Conservation (phyloP, 768 basidiomycete genomes). For the Terana coerulea region DNA sequence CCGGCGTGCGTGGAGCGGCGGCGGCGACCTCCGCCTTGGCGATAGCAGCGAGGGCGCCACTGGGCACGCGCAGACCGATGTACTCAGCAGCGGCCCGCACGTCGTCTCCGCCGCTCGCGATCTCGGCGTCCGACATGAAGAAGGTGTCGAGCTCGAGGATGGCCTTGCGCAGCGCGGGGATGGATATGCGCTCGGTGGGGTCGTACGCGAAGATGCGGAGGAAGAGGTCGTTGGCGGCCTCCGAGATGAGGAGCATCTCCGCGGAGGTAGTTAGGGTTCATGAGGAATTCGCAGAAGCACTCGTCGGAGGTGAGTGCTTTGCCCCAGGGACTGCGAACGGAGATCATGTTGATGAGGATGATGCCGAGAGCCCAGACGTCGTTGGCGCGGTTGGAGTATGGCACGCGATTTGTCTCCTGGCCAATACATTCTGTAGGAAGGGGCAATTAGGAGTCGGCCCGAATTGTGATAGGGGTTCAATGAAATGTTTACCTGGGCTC, state of each 20-base stretch:
- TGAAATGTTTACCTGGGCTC: conserved; percentile 25
- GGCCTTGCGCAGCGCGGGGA: conserved; percentile 54
- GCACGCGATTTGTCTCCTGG: conserved; percentile 15
- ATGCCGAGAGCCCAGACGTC: conserved; percentile 39
- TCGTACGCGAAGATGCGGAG: conserved; percentile 62
- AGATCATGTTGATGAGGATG: conserved; percentile 53
- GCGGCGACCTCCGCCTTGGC: background rate
- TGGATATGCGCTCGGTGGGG: conserved; percentile 55
- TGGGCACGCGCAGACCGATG: conserved; percentile 10
- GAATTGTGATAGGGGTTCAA: background rate
- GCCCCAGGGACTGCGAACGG: conserved; percentile 51
- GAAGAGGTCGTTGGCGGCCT: conserved; percentile 40
- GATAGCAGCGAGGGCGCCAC: background rate
- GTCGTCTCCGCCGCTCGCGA: conserved; percentile 27
- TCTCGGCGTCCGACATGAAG: conserved; percentile 50
- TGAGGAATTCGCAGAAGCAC: conserved; percentile 42
- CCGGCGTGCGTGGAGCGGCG: background rate
- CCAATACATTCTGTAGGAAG: conserved; percentile 23
- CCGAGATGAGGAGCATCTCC: conserved; percentile 45
- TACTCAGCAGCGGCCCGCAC: conserved; percentile 24
- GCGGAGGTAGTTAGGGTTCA: conserved; percentile 44
- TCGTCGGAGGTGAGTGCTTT: conserved; percentile 44
- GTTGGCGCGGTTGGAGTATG: conserved; percentile 32
- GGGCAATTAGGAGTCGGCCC: background rate
- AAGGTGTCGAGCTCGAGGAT: conserved; percentile 57